Evolutionary conservation across 2,329 filamentous ascomycete genomes (phyloP).

Genomic region (Botrytis elliptica): DNA sequence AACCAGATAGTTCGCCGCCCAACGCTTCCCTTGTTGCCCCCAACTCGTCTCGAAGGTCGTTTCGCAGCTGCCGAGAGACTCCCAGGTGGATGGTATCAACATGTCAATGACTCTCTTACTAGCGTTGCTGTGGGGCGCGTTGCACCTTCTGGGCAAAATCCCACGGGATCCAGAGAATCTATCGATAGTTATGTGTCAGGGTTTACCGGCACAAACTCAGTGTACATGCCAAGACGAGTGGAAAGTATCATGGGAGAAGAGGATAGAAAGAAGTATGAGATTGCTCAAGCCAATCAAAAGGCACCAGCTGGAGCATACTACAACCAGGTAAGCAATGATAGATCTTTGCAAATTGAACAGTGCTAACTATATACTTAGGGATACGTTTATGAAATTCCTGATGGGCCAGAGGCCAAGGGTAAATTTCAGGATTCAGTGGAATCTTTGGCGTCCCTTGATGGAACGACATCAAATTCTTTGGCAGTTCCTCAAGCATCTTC

Average conservation of each 20-base stretch:
- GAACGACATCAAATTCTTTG: constrained; percentile 23
- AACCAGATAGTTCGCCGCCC: constrained; percentile 47
- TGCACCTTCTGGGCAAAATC: constrained; percentile 27
- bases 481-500: constrained; percentile 30
- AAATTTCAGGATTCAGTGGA: constrained; percentile 46
- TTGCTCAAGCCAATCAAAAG: constrained; percentile 59
- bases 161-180: constrained; percentile 59
- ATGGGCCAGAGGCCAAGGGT: constrained; percentile 45
- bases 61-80: constrained; percentile 71
- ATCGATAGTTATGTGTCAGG: constrained; percentile 64
- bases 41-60: constrained; percentile 71
- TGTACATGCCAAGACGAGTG: constrained; percentile 63
- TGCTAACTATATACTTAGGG: constrained; percentile 38
- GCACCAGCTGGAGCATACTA: constrained; percentile 42
- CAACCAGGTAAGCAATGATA: constrained; percentile 4
- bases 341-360: not conserved
- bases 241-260: constrained; percentile 73
- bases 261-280: constrained; percentile 70
- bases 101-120: constrained; percentile 65
- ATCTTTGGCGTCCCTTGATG: constrained; percentile 34
- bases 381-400: constrained; percentile 51
- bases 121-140: constrained; percentile 50
- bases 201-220: constrained; percentile 55
- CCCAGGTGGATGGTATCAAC: constrained; percentile 66
- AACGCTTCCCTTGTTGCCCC: constrained; percentile 66